These are phyloP conservation scores for Crucihimalaya himalaica DNA, from an alignment of 345 rosid genomes.

Conservation along the genomic window DNA sequence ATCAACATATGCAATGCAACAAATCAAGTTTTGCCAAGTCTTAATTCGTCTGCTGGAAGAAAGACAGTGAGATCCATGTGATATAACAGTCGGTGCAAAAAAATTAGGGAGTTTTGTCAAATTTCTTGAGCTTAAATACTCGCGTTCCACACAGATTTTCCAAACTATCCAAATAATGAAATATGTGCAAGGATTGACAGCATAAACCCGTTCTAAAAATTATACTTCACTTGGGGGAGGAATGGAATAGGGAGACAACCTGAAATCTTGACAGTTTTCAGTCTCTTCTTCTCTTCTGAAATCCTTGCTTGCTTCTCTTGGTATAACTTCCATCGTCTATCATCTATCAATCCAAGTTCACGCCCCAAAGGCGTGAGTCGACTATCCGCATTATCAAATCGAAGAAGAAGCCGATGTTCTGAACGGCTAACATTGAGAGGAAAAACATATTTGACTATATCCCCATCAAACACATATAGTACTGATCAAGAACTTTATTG, in stretches of 20 bases:
- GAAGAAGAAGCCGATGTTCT: slow-evolving; percentile 89
- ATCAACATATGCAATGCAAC: not conserved
- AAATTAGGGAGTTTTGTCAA: not conserved
- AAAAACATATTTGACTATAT: slow-evolving; percentile 27
- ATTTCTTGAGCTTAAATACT: slow-evolving; percentile 4
- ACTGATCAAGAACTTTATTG: not conserved
- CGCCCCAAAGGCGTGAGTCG: slow-evolving; percentile 94
- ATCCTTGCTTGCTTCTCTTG: slow-evolving; percentile 84
- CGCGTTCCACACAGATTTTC: not conserved
- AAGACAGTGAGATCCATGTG: slow-evolving; percentile 1
- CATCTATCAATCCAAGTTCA: slow-evolving; percentile 89
- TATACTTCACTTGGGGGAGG: not conserved
- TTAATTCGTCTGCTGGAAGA: slow-evolving; percentile 9
- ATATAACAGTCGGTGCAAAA: not conserved
- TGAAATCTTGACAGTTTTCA: slow-evolving; percentile 80
- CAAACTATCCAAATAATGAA: too few species aligned
- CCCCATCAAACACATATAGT: slow-evolving; percentile 9
- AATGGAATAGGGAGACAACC: slow-evolving; percentile 43
- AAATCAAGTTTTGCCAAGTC: slow-evolving; percentile 3
- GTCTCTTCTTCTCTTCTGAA: slow-evolving; percentile 74
- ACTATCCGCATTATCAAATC: slow-evolving; percentile 96
- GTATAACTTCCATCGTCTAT: slow-evolving; percentile 87
- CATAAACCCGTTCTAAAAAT: not conserved
- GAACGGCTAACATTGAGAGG: slow-evolving; percentile 65
- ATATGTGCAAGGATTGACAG: not conserved